Percentiles rank a stretch among this genome's conserved stretches.
These are phyloP conservation scores for Quillaja saponaria DNA, from an alignment of 306 rosid genomes.

Conservation along the genomic window DNA sequence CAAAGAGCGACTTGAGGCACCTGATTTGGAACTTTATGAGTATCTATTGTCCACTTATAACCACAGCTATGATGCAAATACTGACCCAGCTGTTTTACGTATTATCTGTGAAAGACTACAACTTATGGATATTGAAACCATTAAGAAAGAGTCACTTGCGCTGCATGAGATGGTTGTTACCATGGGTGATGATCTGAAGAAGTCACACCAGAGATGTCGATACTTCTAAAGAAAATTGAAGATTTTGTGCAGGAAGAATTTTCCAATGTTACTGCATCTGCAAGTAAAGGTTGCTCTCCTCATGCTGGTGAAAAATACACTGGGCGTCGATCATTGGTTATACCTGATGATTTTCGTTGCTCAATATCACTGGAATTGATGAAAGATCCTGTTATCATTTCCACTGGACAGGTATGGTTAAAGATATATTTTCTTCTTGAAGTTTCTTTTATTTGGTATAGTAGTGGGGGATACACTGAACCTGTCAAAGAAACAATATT, in stretches of 20 bases:
- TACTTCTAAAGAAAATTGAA: conserved; percentile 59
- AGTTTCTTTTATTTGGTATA: too few relatives aligned
- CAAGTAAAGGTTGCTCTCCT: conserved; percentile 35
- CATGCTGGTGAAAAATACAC: conserved; percentile 39
- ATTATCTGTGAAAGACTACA: conserved; percentile 64
- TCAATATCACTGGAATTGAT: conserved; percentile 90
- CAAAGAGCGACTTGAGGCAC: conserved; percentile 57
- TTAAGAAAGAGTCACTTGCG: conserved; percentile 67
- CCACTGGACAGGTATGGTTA: conserved; percentile 79
- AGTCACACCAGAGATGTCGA: conserved; percentile 51
- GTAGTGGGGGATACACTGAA: too few relatives aligned
- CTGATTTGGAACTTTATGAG: conserved; percentile 60
- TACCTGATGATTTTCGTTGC: conserved; percentile 88
- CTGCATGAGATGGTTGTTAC: conserved; percentile 56
- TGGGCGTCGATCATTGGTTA: conserved; percentile 41
- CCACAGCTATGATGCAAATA: conserved; percentile 40
- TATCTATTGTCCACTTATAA: conserved; percentile 48
- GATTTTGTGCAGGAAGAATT: conserved; percentile 60
- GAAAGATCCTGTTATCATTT: conserved; percentile 90
- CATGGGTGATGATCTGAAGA: conserved; percentile 52
- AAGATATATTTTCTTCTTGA: not conserved
- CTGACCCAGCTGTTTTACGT: conserved; percentile 44
- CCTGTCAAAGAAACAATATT: too few relatives aligned
- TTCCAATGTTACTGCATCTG: conserved; percentile 34
- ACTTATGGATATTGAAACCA: conserved; percentile 53